Conservation (phyloP, 495 filamentous ascomycete genomes). For the Neurospora tetraspora region DNA sequence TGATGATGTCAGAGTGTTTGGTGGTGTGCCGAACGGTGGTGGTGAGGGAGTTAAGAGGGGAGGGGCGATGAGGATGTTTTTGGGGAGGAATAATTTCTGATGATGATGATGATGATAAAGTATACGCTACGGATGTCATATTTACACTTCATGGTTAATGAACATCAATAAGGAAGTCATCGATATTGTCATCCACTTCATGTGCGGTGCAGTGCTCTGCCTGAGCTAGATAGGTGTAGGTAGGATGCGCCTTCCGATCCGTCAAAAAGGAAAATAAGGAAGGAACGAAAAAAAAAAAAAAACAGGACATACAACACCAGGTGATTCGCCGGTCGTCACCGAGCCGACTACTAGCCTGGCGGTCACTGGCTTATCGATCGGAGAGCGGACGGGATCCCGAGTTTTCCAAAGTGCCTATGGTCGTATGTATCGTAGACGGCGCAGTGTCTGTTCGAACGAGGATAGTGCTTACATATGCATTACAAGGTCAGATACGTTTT, state of each 20-base stretch:
- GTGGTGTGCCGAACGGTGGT: neutral
- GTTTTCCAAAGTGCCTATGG: slow-evolving; percentile 16
- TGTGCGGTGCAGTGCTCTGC: too few species aligned
- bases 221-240: too few species aligned
- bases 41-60: neutral
- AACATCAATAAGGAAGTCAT: too few species aligned
- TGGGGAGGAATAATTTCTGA: slow-evolving; percentile 8
- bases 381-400: slow-evolving; percentile 45
- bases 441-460: neutral
- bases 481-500: neutral
- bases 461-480: neutral
- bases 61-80: slow-evolving; percentile 10
- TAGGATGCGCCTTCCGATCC: too few species aligned
- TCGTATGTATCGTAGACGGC: neutral
- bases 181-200: too few species aligned
- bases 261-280: too few species aligned
- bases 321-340: neutral
- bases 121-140: too few species aligned
- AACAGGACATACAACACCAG: neutral
- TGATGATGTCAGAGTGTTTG: neutral
- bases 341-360: neutral
- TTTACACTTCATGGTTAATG: too few species aligned
- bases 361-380: slow-evolving; percentile 29
- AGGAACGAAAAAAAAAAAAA: neutral
- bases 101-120: too few species aligned